Evolutionary conservation across 2,329 filamentous ascomycete genomes (phyloP), one percentile per base, ranked within the genome.

Genomic region (Aspergillus sclerotialis): DNA sequence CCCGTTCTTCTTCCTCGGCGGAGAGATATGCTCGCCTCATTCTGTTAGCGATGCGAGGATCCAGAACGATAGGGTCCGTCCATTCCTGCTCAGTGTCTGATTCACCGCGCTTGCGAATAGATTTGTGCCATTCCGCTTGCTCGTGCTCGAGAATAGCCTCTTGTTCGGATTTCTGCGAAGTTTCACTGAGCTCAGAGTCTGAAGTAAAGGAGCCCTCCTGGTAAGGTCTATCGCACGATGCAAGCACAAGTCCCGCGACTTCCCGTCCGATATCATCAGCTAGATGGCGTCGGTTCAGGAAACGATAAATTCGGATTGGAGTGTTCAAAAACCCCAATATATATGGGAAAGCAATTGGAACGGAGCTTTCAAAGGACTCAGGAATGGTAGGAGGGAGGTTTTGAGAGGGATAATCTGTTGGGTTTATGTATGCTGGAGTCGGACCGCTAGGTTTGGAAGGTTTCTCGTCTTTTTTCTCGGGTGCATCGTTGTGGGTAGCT

Each of bases 241-340:
- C 67, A 24, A 95, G 76, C 39, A 93, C 90, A 23, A 84, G 80
- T 23, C 87, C 83, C 1, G 90, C 90, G 12, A 93, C 87, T 44
- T 95, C 80, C 27, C 85, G 81, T 33, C 92, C 92, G 40, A 95
- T 80, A 29, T 81, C 73, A 55, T 98, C 90, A 43, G 90, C 90
- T n/a, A 94, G 72, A 43, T 76, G 67, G 35, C 92, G 82, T 41
- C 61, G 81, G 59, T 82, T 94, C 40, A 98, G 70, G 72, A 89
- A 98, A 45, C 92, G 84, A 54, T 83, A 84, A 40, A 96, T 72
- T 40, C 92, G 82, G 45, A 80, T 83, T 1, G 88, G 84, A 3
- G 90, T 95, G 65, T 92, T 90, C 43, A 84, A 68, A 69, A 98
- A 94, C 40, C 92, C 92, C 18, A 98, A 81, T 38, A 95, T 75